A percentile compares a stretch with the other conserved stretches of the same genome.
phyloP scores from a whole-genome alignment of 768 basidiomycete species.

The Mycena maculata region DNA sequence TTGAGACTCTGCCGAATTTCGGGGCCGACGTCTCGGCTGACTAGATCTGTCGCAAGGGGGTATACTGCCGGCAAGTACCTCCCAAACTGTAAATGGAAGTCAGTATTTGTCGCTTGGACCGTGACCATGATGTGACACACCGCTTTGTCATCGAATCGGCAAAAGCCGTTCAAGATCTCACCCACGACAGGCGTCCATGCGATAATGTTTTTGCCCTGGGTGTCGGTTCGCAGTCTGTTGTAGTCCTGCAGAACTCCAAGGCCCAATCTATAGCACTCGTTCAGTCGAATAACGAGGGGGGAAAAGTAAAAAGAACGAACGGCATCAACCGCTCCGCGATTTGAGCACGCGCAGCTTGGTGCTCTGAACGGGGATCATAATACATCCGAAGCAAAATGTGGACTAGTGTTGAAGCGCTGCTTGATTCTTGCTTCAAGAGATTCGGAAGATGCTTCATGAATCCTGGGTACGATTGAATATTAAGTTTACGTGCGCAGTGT shows the following conservation, averaged over 20 bases:
- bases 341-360: slow-evolving; percentile 84
- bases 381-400: slow-evolving; percentile 95
- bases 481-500: not conserved
- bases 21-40: slow-evolving; percentile 83
- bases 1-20: slow-evolving; percentile 86
- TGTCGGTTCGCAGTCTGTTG: slow-evolving; percentile 88
- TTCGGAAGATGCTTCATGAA: slow-evolving; percentile 99
- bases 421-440: slow-evolving; percentile 97
- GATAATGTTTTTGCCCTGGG: slow-evolving; percentile 92
- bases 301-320: slow-evolving; percentile 53
- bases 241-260: slow-evolving; percentile 92
- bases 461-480: slow-evolving; percentile 57
- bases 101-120: slow-evolving; percentile 15
- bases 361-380: slow-evolving; percentile 87
- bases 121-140: slow-evolving; percentile 61
- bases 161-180: slow-evolving; percentile 92
- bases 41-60: slow-evolving; percentile 86
- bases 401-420: slow-evolving; percentile 93
- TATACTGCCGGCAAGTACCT: slow-evolving; percentile 92
- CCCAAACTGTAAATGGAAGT: slow-evolving; percentile 70
- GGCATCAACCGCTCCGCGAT: slow-evolving; percentile 80
- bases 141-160: slow-evolving; percentile 88
- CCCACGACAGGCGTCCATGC: slow-evolving; percentile 99
- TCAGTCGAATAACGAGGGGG: slow-evolving; percentile 22
- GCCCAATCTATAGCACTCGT: slow-evolving; percentile 71